phyloP scores from a whole-genome alignment of 306 rosid genomes.

The Casuarina cunninghamiana region DNA sequence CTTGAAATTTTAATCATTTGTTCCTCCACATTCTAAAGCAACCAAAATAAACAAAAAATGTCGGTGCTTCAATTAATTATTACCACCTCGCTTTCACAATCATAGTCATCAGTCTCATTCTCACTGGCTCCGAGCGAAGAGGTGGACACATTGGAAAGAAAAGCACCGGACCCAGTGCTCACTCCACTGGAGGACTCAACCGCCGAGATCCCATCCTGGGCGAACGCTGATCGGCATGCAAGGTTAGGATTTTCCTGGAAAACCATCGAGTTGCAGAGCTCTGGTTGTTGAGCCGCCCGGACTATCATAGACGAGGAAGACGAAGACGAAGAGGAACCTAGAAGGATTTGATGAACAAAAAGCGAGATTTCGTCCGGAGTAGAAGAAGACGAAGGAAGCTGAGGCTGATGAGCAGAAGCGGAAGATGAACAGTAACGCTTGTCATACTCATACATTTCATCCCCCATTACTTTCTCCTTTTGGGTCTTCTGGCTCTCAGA shows the following conservation, averaged over 20 bases:
- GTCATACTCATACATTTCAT: slow-evolving; percentile 38
- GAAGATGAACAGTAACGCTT: slow-evolving; percentile 35
- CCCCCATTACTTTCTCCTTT: slow-evolving; percentile 43
- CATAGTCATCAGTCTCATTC: slow-evolving; percentile 73
- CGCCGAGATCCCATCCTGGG: slow-evolving; percentile 47
- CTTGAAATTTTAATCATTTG: too few species aligned
- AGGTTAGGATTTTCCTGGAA: slow-evolving; percentile 26
- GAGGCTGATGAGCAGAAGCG: slow-evolving; percentile 28
- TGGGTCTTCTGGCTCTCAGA: slow-evolving; percentile 8
- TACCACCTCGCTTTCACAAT: slow-evolving; percentile 85
- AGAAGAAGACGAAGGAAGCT: slow-evolving; percentile 25
- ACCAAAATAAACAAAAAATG: slow-evolving; percentile 14
- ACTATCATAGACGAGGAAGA: slow-evolving; percentile 21
- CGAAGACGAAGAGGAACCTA: slow-evolving; percentile 60
- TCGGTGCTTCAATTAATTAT: slow-evolving; percentile 13
- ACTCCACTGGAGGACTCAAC: slow-evolving; percentile 36
- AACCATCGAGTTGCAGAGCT: slow-evolving; percentile 30
- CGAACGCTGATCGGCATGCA: slow-evolving; percentile 13
- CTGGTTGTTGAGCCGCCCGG: slow-evolving; percentile 7
- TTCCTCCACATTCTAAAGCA: slow-evolving; percentile 12
- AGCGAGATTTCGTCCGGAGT: slow-evolving; percentile 84
- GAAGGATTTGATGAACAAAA: slow-evolving; percentile 81
- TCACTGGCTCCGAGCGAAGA: slow-evolving; percentile 54
- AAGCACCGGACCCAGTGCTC: neutral
- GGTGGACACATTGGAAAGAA: slow-evolving; percentile 46